These are phyloP conservation scores for Pythium chondricola DNA, from an alignment of 352 stramenopile species.

Conservation along the genomic window DNA sequence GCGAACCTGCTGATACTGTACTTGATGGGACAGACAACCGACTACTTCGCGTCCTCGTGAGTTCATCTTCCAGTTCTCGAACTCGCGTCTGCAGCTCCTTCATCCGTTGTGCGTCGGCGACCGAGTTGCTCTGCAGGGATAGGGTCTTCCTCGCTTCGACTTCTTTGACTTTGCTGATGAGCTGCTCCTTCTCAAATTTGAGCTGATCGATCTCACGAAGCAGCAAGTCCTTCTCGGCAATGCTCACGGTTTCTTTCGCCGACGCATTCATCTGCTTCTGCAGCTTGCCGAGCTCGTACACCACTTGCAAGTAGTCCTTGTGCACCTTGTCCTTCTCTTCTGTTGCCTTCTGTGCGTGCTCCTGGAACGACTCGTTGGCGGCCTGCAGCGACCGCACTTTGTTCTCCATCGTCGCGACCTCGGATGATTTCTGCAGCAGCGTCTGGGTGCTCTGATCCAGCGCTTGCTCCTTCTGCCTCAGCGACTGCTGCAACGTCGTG, in stretches of 20 bases:
- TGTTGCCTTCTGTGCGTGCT: constrained; percentile 23
- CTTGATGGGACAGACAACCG: no score
- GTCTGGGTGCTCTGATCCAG: constrained; percentile 18
- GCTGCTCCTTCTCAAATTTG: constrained; percentile 24
- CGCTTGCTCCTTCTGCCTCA: constrained; percentile 25
- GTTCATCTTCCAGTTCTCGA: constrained; percentile 26
- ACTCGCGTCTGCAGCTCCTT: constrained; percentile 19
- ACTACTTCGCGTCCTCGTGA: constrained; percentile 4
- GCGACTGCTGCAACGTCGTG: constrained; percentile 7
- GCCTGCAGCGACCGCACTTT: constrained; percentile 27
- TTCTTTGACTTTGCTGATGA: constrained; percentile 23
- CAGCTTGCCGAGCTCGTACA: constrained; percentile 37
- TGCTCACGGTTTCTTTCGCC: constrained; percentile 24
- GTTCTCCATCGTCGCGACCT: constrained; percentile 19
- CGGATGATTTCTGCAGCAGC: constrained; percentile 22
- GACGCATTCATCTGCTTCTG: constrained; percentile 39
- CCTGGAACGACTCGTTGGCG: constrained; percentile 27
- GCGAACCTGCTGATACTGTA: no score
- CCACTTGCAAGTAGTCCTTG: constrained; percentile 43
- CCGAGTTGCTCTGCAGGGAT: constrained; percentile 11
- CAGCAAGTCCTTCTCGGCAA: constrained; percentile 24
- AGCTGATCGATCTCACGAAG: constrained; percentile 33
- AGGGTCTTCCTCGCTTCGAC: constrained; percentile 14
- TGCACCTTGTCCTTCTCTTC: constrained; percentile 38
- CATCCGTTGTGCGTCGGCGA: constrained; percentile 10